Percentiles rank a stretch among this genome's conserved stretches.
Evolutionary conservation across 2,329 filamentous ascomycete genomes (phyloP).

Genomic region (Phialophora chinensis): DNA sequence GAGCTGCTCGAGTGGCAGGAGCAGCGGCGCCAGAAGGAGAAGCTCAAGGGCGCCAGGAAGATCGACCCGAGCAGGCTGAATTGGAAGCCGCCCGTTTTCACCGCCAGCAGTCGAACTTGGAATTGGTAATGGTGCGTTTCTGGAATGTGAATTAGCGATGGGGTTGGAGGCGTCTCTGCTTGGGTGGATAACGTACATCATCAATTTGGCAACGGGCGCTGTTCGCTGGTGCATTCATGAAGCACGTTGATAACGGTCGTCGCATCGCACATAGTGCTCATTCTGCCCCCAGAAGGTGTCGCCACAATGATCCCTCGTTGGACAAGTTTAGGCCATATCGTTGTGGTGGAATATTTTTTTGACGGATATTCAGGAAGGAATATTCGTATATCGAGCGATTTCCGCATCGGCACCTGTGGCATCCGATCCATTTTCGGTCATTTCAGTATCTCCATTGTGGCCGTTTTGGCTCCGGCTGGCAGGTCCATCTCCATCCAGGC

Average conservation of each 20-base stretch:
- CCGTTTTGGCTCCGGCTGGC: conserved; percentile 31
- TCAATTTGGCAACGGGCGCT: conserved; percentile 1
- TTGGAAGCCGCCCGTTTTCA: conserved; percentile 97
- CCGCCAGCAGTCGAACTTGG: conserved; percentile 88
- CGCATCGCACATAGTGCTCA: neutral
- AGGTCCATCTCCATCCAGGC: conserved; percentile 44
- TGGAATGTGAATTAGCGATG: conserved; percentile 18
- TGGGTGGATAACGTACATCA: conserved; percentile 13
- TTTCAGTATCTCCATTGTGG: conserved; percentile 37
- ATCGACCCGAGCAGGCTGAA: conserved; percentile 81
- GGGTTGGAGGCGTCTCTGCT: conserved; percentile 4
- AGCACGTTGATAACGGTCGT: neutral
- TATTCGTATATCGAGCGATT: conserved; percentile 33
- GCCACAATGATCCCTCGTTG: neutral
- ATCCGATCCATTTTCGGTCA: conserved; percentile 36
- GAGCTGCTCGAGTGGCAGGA: conserved; percentile 73
- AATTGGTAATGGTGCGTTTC: conserved; percentile 69
- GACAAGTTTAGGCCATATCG: neutral
- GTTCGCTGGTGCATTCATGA: neutral
- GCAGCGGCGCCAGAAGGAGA: conserved; percentile 78
- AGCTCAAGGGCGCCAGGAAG: conserved; percentile 72
- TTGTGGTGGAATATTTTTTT: neutral
- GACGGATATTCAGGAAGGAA: conserved; percentile 19
- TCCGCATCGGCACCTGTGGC: conserved; percentile 24
- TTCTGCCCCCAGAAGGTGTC: neutral